These are phyloP conservation scores for Eutrema yunnanense DNA, from an alignment of 345 rosid species.

Conservation along the genomic window DNA sequence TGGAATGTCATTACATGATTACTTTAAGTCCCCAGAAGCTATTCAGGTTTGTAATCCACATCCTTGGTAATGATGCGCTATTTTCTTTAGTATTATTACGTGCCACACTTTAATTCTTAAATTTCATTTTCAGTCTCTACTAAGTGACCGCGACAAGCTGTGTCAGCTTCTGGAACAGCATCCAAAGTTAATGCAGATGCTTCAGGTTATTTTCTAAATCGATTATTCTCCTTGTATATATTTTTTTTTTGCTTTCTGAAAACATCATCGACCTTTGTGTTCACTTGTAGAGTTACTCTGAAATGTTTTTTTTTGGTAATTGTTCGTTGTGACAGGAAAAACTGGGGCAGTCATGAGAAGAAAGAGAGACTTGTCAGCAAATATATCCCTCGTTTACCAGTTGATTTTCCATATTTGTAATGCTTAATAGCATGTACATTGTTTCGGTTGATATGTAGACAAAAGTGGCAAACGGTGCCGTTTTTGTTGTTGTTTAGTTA, in stretches of 20 bases:
- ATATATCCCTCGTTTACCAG: background rate
- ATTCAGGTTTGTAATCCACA: slow-evolving; percentile 54
- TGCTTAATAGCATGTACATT: slow-evolving; percentile 27
- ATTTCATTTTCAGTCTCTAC: slow-evolving; percentile 53
- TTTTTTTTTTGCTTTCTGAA: background rate
- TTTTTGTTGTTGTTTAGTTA: slow-evolving; percentile 28
- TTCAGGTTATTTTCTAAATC: slow-evolving; percentile 52
- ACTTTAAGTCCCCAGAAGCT: slow-evolving; percentile 88
- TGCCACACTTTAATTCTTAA: background rate
- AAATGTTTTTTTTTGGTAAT: slow-evolving; percentile 3
- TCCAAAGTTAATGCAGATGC: slow-evolving; percentile 97
- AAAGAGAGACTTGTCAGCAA: slow-evolving; percentile 2
- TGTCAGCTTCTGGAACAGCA: slow-evolving; percentile 97
- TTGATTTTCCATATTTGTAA: background rate
- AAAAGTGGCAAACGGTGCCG: slow-evolving; percentile 2
- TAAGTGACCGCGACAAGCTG: slow-evolving; percentile 87
- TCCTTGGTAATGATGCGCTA: background rate
- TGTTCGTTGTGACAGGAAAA: slow-evolving; percentile 55
- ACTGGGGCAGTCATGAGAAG: slow-evolving; percentile 60
- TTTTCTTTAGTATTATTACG: background rate
- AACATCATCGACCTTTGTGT: background rate
- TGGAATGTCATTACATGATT: slow-evolving; percentile 85
- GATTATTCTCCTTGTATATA: background rate
- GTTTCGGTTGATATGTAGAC: slow-evolving; percentile 12
- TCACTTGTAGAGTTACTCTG: slow-evolving; percentile 6